A percentile compares a stretch with the other conserved stretches of the same genome.
phyloP scores from a whole-genome alignment of 495 filamentous ascomycete genomes.

The Talaromyces trachyspermus region DNA sequence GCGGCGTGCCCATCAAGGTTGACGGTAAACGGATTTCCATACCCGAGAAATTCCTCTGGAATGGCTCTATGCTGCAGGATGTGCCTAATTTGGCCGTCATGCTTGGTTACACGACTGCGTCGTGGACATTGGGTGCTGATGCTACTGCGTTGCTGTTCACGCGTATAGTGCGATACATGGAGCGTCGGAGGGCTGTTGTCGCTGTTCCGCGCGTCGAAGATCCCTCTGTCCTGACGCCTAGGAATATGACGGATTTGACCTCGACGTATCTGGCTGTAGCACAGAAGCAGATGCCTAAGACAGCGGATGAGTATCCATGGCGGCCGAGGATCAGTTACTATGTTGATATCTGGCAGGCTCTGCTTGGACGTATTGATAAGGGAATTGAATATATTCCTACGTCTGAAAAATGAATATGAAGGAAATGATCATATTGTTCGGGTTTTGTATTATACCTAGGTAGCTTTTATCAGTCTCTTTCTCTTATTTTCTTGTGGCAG shows the following conservation, averaged over 20 bases:
- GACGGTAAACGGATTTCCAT: slow-evolving; percentile 46
- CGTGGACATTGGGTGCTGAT: slow-evolving; percentile 56
- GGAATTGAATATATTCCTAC: slow-evolving; percentile 9
- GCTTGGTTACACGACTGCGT: slow-evolving; percentile 50
- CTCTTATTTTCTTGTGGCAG: too few species aligned
- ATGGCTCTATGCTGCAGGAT: slow-evolving; percentile 52
- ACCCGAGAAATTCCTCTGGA: slow-evolving; percentile 46
- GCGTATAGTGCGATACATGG: slow-evolving; percentile 36
- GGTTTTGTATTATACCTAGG: too few species aligned
- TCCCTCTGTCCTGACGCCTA: slow-evolving; percentile 22
- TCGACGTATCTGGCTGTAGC: slow-evolving; percentile 8
- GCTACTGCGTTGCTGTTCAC: slow-evolving; percentile 39
- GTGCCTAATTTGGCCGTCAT: slow-evolving; percentile 50
- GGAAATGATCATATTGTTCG: too few species aligned
- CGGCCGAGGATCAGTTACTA: slow-evolving; percentile 6
- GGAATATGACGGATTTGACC: slow-evolving; percentile 6
- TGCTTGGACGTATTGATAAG: slow-evolving; percentile 6
- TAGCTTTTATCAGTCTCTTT: too few species aligned
- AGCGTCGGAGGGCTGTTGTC: slow-evolving; percentile 25
- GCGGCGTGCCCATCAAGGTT: slow-evolving; percentile 41
- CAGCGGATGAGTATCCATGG: slow-evolving; percentile 8
- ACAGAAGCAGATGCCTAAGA: slow-evolving; percentile 6
- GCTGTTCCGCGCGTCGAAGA: slow-evolving; percentile 19
- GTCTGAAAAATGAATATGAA: too few species aligned
- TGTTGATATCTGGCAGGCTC: slow-evolving; percentile 6